These are phyloP conservation scores for Oryza nivara DNA, from an alignment of 176 grass and related monocot genomes.

Conservation along the genomic window DNA sequence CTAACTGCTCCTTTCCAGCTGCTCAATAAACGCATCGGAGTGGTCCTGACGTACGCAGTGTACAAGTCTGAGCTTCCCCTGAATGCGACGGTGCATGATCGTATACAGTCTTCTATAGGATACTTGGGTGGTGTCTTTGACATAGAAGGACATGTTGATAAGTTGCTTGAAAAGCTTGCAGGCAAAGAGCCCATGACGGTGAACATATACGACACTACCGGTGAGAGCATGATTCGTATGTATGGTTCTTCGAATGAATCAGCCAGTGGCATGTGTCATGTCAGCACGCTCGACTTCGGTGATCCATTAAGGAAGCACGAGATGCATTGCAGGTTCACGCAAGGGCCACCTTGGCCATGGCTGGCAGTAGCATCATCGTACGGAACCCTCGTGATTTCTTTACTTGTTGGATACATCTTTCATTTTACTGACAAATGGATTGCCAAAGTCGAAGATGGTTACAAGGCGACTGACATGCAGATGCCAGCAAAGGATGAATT, in stretches of 20 bases:
- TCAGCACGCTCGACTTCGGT: constrained; percentile 83
- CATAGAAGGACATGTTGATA: constrained; percentile 86
- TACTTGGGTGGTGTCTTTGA: constrained; percentile 98
- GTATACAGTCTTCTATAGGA: constrained; percentile 76
- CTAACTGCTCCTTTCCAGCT: constrained; percentile 84
- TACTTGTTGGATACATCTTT: constrained; percentile 72
- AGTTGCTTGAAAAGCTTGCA: constrained; percentile 85
- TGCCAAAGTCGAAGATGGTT: constrained; percentile 86
- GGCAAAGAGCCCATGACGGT: constrained; percentile 76
- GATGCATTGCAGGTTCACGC: constrained; percentile 71
- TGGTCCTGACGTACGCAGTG: constrained; percentile 89
- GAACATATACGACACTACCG: too few species aligned
- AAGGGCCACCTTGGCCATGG: constrained; percentile 74
- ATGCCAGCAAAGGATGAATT: constrained; percentile 84
- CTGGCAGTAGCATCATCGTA: constrained; percentile 71
- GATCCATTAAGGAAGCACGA: constrained; percentile 87
- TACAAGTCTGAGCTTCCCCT: constrained; percentile 81
- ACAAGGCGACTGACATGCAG: constrained; percentile 67
- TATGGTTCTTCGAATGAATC: neutral
- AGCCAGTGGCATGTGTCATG: constrained; percentile 48
- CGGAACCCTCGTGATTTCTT: constrained; percentile 69
- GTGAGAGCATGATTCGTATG: too few species aligned
- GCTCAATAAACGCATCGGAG: constrained; percentile 83
- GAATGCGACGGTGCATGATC: constrained; percentile 58
- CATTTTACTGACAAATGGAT: constrained; percentile 71